Evolutionary conservation across 2,329 filamentous ascomycete species (phyloP).

Genomic region (Diplodia scrobiculata): DNA sequence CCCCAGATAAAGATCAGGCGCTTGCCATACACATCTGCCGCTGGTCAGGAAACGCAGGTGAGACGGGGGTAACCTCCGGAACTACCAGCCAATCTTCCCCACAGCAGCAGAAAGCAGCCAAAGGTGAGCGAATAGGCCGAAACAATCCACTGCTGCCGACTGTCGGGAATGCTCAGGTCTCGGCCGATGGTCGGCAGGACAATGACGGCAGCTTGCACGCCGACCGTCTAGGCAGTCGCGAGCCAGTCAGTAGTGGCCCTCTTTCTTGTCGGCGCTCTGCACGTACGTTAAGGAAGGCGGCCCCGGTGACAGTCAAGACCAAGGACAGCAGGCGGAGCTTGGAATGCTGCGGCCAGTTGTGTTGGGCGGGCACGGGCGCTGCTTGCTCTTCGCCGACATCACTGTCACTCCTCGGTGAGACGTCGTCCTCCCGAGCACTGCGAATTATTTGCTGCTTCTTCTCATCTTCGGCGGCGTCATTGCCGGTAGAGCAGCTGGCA

Average conservation of each 20-base stretch:
- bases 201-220: slow-evolving; percentile 41
- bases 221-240: slow-evolving; percentile 32
- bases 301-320: slow-evolving; percentile 38
- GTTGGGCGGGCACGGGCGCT: neutral
- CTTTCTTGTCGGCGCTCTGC: neutral
- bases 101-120: slow-evolving; percentile 65
- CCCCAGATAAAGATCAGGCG: slow-evolving; percentile 63
- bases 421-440: neutral
- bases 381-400: slow-evolving; percentile 10
- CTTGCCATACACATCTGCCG: slow-evolving; percentile 58
- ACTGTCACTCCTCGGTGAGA: neutral
- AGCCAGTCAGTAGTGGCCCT: neutral
- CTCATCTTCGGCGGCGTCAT: neutral
- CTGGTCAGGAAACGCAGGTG: neutral
- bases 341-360: slow-evolving; percentile 29
- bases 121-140: slow-evolving; percentile 66
- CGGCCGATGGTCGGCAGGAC: slow-evolving; percentile 40
- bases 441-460: neutral
- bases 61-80: slow-evolving; percentile 36
- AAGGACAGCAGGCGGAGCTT: slow-evolving; percentile 37
- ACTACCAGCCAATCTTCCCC: slow-evolving; percentile 61
- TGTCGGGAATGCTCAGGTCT: slow-evolving; percentile 39
- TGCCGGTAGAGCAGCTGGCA: neutral
- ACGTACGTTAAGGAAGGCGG: slow-evolving; percentile 37
- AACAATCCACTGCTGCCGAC: slow-evolving; percentile 44